Evolutionary conservation across 208 protist genomes (phyloP).

Genomic region (Crithidia sp.): DNA sequence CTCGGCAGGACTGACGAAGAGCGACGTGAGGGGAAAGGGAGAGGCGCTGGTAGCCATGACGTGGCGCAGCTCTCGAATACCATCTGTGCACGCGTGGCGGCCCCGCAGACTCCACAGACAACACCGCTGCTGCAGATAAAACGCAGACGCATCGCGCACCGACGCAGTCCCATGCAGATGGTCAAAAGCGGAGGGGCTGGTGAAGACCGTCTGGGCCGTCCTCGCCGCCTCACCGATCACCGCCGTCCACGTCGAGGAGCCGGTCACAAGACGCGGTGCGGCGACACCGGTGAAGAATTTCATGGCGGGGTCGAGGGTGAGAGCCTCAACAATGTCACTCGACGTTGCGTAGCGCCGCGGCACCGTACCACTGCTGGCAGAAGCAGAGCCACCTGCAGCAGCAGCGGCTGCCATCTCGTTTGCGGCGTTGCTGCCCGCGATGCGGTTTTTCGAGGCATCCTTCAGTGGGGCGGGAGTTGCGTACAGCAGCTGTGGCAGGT

Average conservation of each 20-base stretch:
- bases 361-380: constrained; percentile 1
- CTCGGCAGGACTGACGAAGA: constrained; percentile 42
- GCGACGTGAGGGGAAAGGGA: constrained; percentile 46
- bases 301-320: constrained; percentile 65
- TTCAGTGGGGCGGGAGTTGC: constrained; percentile 24
- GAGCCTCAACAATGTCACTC: constrained; percentile 60
- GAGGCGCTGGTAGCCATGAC: constrained; percentile 28
- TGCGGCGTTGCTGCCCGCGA: constrained; percentile 2
- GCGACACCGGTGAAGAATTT: constrained; percentile 74
- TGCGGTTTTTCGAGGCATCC: constrained; percentile 32
- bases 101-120: constrained; percentile 75
- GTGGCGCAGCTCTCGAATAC: constrained; percentile 56
- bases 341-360: constrained; percentile 28
- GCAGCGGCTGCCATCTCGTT: neutral
- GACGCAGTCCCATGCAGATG: neutral
- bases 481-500: constrained; percentile 71
- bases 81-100: constrained; percentile 32
- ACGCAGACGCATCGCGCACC: constrained; percentile 14
- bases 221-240: constrained; percentile 51
- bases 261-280: constrained; percentile 24
- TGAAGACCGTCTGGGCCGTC: constrained; percentile 28
- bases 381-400: neutral
- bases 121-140: constrained; percentile 31
- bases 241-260: constrained; percentile 28
- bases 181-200: constrained; percentile 12